Percentiles rank a stretch among this genome's conserved stretches.
Evolutionary conservation across 495 filamentous ascomycete genomes (phyloP).

Genomic region (Aspergillus sclerotiicarbonarius): DNA sequence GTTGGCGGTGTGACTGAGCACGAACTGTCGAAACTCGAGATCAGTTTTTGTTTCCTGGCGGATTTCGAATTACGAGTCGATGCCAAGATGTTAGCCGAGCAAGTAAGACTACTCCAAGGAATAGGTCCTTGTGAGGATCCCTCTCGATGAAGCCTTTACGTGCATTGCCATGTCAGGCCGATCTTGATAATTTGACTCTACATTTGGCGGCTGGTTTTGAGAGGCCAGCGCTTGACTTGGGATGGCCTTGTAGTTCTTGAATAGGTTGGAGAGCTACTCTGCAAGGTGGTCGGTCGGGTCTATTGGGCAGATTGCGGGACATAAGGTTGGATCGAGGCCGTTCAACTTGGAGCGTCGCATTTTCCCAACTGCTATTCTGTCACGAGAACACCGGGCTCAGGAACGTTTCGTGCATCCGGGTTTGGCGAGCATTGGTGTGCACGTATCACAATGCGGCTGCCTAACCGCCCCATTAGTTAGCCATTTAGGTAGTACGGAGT

Average conservation of each 20-base stretch:
- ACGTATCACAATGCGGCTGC: not conserved
- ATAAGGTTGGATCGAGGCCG: not conserved
- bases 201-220: not conserved
- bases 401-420: slow-evolving; percentile 6
- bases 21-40: slow-evolving; percentile 80
- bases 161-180: no score
- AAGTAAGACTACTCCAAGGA: slow-evolving; percentile 28
- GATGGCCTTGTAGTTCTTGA: not conserved
- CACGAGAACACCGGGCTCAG: slow-evolving; percentile 1
- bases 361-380: not conserved
- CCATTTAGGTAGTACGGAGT: no score
- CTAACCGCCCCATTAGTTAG: not conserved
- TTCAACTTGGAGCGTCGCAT: not conserved
- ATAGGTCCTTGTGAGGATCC: not conserved
- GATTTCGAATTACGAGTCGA: slow-evolving; percentile 78
- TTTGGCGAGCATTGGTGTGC: not conserved
- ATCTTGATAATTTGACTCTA: not conserved
- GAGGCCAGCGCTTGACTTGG: not conserved
- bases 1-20: slow-evolving; percentile 83
- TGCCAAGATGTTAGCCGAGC: slow-evolving; percentile 55
- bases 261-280: not conserved
- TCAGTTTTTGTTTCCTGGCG: slow-evolving; percentile 84
- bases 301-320: not conserved
- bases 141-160: not conserved
- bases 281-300: not conserved